A percentile compares a stretch with the other conserved stretches of the same genome.
Evolutionary conservation across 768 basidiomycete genomes (phyloP).

Genomic region (Amanita thiersii): DNA sequence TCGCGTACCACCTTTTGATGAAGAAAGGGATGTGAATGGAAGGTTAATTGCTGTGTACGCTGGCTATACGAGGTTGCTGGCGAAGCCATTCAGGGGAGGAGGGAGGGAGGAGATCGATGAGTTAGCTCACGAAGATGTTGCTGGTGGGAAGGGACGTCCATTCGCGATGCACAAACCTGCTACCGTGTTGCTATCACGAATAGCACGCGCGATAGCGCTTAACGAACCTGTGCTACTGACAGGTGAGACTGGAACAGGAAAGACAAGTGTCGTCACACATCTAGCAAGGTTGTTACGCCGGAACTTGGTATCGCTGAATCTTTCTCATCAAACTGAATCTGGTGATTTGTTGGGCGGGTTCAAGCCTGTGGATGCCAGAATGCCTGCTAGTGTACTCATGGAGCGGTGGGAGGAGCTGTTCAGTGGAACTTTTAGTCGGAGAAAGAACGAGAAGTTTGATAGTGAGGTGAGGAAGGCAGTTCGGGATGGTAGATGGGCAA

Average conservation of each 20-base stretch:
- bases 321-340: conserved; percentile 95
- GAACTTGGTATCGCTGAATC: conserved; percentile 80
- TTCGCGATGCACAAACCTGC: conserved; percentile 91
- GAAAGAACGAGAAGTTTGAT: conserved; percentile 84
- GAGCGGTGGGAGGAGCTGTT: conserved; percentile 75
- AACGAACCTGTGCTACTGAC: conserved; percentile 85
- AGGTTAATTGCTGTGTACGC: conserved; percentile 46
- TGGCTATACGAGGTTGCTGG: conserved; percentile 53
- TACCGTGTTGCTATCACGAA: conserved; percentile 66
- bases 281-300: conserved; percentile 71
- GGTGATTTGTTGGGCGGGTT: conserved; percentile 93
- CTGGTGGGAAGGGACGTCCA: conserved; percentile 36
- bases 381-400: conserved; percentile 67
- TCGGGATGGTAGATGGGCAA: conserved; percentile 77
- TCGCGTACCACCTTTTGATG: conserved; percentile 57
- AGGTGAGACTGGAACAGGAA: conserved; percentile 99
- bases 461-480: conserved; percentile 76
- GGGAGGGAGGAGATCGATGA: conserved; percentile 4
- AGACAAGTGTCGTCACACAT: conserved; percentile 88
- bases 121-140: conserved; percentile 1
- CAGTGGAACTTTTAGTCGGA: conserved; percentile 78
- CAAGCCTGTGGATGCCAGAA: conserved; percentile 86
- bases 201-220: conserved; percentile 63
- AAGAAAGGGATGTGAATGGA: conserved; percentile 64
- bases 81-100: conserved; percentile 20